These are phyloP conservation scores for Hippophae gyantsensis DNA, from an alignment of 306 rosid genomes.

Conservation along the genomic window DNA sequence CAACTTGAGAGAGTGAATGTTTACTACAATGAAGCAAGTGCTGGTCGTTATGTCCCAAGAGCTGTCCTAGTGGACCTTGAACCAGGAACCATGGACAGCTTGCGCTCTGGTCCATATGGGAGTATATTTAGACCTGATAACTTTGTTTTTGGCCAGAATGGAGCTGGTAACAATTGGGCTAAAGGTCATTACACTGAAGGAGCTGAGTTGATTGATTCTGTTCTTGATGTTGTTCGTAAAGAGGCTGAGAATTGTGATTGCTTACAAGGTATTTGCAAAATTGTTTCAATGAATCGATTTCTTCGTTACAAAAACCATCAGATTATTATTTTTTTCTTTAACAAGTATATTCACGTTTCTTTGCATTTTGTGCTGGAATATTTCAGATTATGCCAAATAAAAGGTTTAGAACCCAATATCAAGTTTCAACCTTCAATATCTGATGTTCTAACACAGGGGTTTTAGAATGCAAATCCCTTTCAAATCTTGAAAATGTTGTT, in stretches of 20 bases:
- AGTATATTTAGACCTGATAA: conserved; percentile 77
- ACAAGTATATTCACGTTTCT: not conserved
- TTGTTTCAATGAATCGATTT: not conserved
- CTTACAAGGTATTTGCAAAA: conserved; percentile 50
- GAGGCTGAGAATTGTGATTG: conserved; percentile 91
- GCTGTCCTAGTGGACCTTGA: conserved; percentile 86
- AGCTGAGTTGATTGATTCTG: conserved; percentile 79
- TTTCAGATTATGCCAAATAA: no score
- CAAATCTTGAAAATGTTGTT: no score
- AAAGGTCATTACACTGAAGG: conserved; percentile 91
- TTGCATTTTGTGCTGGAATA: no score
- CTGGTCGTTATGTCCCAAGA: conserved; percentile 75
- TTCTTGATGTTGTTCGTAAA: conserved; percentile 86
- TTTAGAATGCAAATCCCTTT: no score
- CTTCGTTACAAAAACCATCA: no score
- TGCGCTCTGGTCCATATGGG: conserved; percentile 68
- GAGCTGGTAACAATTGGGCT: conserved; percentile 94
- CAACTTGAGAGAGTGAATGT: conserved; percentile 85
- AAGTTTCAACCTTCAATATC: no score
- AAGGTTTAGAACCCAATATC: not conserved
- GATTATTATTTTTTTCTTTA: not conserved
- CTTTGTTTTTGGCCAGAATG: conserved; percentile 81
- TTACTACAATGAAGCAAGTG: conserved; percentile 80
- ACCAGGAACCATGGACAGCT: conserved; percentile 90
- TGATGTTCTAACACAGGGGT: not conserved